Evolutionary conservation across 257 asterid species (phyloP), one percentile per base, ranked within the genome.

Genomic region (Euphrasia confusa): DNA sequence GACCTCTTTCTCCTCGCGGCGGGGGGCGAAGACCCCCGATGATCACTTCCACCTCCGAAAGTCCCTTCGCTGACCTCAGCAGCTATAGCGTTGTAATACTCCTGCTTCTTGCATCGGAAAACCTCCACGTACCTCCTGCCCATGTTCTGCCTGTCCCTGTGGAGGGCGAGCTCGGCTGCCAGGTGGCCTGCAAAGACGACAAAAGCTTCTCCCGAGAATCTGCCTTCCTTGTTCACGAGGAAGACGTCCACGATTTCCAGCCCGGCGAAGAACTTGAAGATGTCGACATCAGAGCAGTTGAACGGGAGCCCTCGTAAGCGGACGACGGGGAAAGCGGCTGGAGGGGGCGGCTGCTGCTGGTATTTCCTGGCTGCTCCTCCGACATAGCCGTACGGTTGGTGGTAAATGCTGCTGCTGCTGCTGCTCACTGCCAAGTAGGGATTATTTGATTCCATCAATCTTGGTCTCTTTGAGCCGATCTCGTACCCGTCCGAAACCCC

Each of bases 391-490:
- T 77, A 75, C 2, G 69, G 67, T 60, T 73, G 92, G 60, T 78
- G 79, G 55, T 44, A 13, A 26, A 2, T 7, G 55, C 83, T 71
- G 73, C 84, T 74, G 45, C 90, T 77, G 80, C 88, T 73, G 81
- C 84, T 78, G 86, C 82, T 81, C 86, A 85, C 97, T 85, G 94
- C 94, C 84, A 93, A 87, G 97, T 93, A 93, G 89, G 96, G 94
- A 85, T 81, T 89, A 85, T 81, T 89, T 67, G 99, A 82, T 75
- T 93, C 99, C 96, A 78, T 89, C 96, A 93, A 80, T 93, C 99
- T 89, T 85, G 97, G 99, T 85, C 99, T 85, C 99, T 93, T 93
- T 85, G 99, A 89, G 90, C 97, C 94, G 87, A 93, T 83, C 95
- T 76, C 90, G 95, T 85, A 93, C 91, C 96, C 94, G 84, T 89